These are phyloP conservation scores for Rhytidiadelphus loreus DNA, from an alignment of 225 moss, liverwort and hornwort species.

Conservation along the genomic window DNA sequence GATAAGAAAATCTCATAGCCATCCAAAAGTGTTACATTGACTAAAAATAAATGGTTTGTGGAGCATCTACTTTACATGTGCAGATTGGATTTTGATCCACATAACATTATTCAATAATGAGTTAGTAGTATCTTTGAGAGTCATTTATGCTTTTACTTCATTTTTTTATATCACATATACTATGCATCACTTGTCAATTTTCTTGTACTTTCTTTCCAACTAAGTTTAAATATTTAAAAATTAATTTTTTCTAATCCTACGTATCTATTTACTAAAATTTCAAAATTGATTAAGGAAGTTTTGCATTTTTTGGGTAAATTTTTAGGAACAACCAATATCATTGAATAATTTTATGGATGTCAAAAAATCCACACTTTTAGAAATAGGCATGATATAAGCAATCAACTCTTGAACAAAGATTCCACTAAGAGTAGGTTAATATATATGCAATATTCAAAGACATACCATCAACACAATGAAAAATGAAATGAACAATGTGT, in stretches of 20 bases:
- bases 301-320: not conserved
- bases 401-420: no score
- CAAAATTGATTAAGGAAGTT: not conserved
- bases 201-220: not conserved
- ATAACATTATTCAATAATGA: not conserved
- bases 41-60: not conserved
- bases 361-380: not conserved
- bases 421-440: no score
- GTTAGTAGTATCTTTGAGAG: not conserved
- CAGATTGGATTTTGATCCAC: not conserved
- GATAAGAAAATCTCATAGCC: not conserved
- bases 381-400: no score
- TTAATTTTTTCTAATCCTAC: not conserved
- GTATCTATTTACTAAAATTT: not conserved
- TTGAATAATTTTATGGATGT: not conserved
- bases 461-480: no score
- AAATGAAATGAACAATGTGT: no score
- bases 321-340: not conserved
- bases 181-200: not conserved
- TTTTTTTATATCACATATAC: not conserved
- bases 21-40: no score
- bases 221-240: not conserved
- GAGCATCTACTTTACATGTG: not conserved
- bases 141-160: not conserved
- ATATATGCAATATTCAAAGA: no score